Evolutionary conservation across 306 rosid genomes (phyloP).

Genomic region (Rosa multiflora): DNA sequence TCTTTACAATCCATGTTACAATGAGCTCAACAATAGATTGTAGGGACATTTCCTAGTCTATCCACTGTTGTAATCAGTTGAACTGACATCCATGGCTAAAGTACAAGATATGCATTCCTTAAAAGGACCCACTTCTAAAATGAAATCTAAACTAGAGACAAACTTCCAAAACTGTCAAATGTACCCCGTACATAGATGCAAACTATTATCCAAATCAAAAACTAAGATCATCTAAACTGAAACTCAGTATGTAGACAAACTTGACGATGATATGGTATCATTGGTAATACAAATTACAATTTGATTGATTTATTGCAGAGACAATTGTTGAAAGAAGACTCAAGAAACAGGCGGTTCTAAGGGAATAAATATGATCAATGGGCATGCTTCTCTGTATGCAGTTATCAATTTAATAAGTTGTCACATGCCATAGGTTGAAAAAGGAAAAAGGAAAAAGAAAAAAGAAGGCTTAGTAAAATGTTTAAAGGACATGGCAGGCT

Average conservation of each 20-base stretch:
- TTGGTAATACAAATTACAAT: not conserved
- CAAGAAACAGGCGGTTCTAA: not conserved
- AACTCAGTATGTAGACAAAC: not conserved
- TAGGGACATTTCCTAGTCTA: not conserved
- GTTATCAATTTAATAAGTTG: not conserved
- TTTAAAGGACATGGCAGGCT: not conserved
- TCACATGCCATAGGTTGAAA: not conserved
- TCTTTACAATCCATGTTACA: not conserved
- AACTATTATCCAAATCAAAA: not conserved
- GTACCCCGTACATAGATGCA: not conserved
- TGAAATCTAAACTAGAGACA: not conserved
- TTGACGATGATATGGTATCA: not conserved
- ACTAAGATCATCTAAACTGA: not conserved
- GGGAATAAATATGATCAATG: not conserved
- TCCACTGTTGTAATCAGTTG: not conserved
- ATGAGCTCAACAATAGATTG: not conserved
- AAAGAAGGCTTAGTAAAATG: not conserved
- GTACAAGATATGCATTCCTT: not conserved
- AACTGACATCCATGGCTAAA: not conserved
- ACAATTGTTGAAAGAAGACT: not conserved
- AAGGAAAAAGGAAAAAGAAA: not conserved
- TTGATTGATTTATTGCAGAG: not conserved
- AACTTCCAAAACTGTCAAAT: not conserved
- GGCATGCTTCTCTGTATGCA: not conserved
- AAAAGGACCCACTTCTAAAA: not conserved